phyloP scores from a whole-genome alignment of 2,329 filamentous ascomycete genomes.

The Xylariaceae sp. region DNA sequence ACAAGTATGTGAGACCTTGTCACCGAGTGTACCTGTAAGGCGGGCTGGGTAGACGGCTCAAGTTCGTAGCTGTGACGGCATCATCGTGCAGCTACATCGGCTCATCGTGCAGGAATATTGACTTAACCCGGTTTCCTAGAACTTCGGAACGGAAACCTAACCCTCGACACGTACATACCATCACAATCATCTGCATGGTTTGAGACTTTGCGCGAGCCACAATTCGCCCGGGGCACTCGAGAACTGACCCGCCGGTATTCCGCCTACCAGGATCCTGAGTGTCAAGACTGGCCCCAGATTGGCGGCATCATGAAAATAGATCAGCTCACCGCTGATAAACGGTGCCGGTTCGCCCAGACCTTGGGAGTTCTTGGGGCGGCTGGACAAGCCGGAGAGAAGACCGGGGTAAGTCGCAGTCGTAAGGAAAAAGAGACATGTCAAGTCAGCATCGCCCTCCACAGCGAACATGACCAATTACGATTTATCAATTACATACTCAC shows the following conservation, averaged over 20 bases:
- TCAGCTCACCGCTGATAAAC: background rate
- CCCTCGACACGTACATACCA: slow-evolving; percentile 1
- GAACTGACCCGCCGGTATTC: background rate
- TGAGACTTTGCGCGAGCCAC: background rate
- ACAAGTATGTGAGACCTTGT: background rate
- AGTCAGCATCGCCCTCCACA: slow-evolving; percentile 13
- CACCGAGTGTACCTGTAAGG: background rate
- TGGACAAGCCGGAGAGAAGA: background rate
- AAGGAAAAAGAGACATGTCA: slow-evolving; percentile 14
- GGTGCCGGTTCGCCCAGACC: background rate
- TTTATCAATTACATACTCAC: background rate
- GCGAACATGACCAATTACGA: background rate
- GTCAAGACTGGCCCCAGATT: background rate
- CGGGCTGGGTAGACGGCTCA: slow-evolving; percentile 1
- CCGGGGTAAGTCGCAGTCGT: slow-evolving; percentile 7
- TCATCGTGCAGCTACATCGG: slow-evolving; percentile 7
- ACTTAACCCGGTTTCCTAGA: slow-evolving; percentile 2
- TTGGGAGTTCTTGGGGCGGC: background rate
- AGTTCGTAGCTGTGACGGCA: slow-evolving; percentile 1
- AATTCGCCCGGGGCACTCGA: background rate
- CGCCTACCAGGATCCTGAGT: background rate
- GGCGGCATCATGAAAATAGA: background rate
- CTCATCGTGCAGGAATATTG: slow-evolving; percentile 4
- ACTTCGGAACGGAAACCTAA: slow-evolving; percentile 4
- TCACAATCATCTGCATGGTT: slow-evolving; percentile 2